phyloP scores from a whole-genome alignment of 2,329 filamentous ascomycete genomes.

The Sphaerulina populicola region DNA sequence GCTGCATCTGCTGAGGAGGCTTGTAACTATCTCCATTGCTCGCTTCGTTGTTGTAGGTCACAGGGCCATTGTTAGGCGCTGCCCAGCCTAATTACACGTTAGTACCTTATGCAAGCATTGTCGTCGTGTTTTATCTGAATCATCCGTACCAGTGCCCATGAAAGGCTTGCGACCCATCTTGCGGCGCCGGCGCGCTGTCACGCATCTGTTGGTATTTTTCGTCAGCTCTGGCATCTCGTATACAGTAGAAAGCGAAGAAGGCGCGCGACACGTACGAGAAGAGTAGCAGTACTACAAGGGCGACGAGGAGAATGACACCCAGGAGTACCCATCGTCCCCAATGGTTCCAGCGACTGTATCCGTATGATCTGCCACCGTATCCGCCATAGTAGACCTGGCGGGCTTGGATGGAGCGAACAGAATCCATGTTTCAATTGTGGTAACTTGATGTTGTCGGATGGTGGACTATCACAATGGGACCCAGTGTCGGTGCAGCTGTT shows the following conservation, averaged over 20 bases:
- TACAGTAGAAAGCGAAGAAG: background rate
- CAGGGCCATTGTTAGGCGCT: slow-evolving; percentile 1
- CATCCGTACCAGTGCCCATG: slow-evolving; percentile 10
- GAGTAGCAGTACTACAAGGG: slow-evolving; percentile 11
- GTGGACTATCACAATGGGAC: slow-evolving; percentile 7
- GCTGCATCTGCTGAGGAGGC: slow-evolving; percentile 1
- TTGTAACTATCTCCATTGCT: background rate
- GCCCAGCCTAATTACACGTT: slow-evolving; percentile 11
- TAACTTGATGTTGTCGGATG: background rate
- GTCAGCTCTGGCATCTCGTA: background rate
- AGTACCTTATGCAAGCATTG: background rate
- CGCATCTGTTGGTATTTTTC: slow-evolving; percentile 7
- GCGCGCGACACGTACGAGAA: slow-evolving; percentile 14
- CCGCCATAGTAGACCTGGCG: background rate
- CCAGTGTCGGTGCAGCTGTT: background rate
- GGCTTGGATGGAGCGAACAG: background rate
- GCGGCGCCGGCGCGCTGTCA: slow-evolving; percentile 12
- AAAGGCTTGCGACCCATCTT: slow-evolving; percentile 14
- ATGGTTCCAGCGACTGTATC: slow-evolving; percentile 8
- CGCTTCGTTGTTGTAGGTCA: slow-evolving; percentile 6
- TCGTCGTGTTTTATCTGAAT: too few relatives aligned
- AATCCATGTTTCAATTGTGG: slow-evolving; percentile 1
- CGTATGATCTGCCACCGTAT: background rate
- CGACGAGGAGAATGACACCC: slow-evolving; percentile 9
- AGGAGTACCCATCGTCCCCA: slow-evolving; percentile 20